Percentiles rank a stretch among this genome's conserved stretches.
Evolutionary conservation across 345 rosid genomes (phyloP).

Genomic region (Salix dunnii): DNA sequence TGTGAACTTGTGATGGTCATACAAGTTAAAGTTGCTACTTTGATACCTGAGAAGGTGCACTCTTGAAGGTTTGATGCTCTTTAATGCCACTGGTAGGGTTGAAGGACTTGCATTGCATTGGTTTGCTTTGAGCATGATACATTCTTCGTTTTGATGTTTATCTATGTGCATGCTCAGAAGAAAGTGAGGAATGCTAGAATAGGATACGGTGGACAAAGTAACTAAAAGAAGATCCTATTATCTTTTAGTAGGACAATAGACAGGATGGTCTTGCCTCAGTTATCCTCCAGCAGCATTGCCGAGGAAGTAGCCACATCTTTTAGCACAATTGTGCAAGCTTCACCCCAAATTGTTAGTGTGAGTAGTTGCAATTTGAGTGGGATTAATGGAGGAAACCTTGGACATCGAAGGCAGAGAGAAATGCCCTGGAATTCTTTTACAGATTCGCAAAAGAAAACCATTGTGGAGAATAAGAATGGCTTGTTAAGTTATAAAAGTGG

Average conservation of each 20-base stretch:
- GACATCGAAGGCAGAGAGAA: conserved; percentile 28
- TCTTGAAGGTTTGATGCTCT: neutral
- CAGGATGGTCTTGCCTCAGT: conserved; percentile 26
- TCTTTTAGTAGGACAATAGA: conserved; percentile 9
- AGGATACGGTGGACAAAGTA: conserved; percentile 1
- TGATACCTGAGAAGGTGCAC: neutral
- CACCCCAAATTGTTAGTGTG: conserved; percentile 4
- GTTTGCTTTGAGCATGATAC: neutral
- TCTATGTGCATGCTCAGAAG: neutral
- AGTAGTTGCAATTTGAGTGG: conserved; percentile 26
- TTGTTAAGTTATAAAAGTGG: conserved; percentile 10
- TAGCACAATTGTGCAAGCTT: conserved; percentile 14
- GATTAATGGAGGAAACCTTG: conserved; percentile 24
- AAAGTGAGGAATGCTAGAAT: neutral
- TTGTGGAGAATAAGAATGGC: conserved; percentile 9
- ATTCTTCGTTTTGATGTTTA: conserved; percentile 7
- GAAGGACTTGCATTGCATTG: neutral
- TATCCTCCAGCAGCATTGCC: conserved; percentile 19
- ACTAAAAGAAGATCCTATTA: neutral
- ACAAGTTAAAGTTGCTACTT: neutral
- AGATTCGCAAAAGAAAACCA: conserved; percentile 13
- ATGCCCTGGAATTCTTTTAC: conserved; percentile 14
- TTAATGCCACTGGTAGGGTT: neutral
- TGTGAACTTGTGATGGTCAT: neutral
- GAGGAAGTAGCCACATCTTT: conserved; percentile 23